Base-by-base conservation (phyloP, 1,284 basidiomycete genomes). In the Filobasidium uniguttulatum region DNA sequence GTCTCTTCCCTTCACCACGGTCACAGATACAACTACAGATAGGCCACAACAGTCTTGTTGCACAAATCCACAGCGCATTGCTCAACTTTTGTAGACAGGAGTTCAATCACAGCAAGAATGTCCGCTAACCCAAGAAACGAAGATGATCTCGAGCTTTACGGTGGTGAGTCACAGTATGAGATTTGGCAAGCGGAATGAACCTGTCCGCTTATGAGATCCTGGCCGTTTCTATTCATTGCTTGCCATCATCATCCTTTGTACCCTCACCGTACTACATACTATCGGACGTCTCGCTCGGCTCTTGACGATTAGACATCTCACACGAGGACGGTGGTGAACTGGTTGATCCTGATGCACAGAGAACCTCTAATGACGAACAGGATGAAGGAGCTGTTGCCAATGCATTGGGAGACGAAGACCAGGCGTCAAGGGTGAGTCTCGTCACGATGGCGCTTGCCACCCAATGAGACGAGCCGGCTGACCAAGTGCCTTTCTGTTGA, bases 91-190 rank as follows among this genome's bases (percentile, higher is more conserved):
- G n/a, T n/a, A n/a, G n/a, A n/a, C n/a, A n/a, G n/a, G n/a, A n/a
- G n/a, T n/a, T n/a, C 46, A 5, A 53, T 41, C 19, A 41, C 53
- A 1, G 60, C 15, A 19, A 33, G 23, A 14, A 66, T 67, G 65
- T 58, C 65, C 34, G 60, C 30, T 29, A 40, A 54, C 28, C 26
- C 34, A 38, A 43, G 31, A n/a, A 34, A 62, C 55, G 60, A 58
- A 50, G 60, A 63, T 50, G 60, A 61, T 50, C 56, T 62, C 19
- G 60, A 64, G 38, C 56, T 64, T 3, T 66, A 66, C 48, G 62
- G 59, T 30, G 64, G 64, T 64, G 53, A 50, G 60, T 55, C 34
- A 25, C 20, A 3, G 7, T 30, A 5, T n/a, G 1, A 17, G 9
- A 12, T n/a, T 34, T 20, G 2, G 4, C 10, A 8, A 20, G 8